Evolutionary conservation across 2,329 filamentous ascomycete species (phyloP).

Genomic region (Colletotrichum sp.): DNA sequence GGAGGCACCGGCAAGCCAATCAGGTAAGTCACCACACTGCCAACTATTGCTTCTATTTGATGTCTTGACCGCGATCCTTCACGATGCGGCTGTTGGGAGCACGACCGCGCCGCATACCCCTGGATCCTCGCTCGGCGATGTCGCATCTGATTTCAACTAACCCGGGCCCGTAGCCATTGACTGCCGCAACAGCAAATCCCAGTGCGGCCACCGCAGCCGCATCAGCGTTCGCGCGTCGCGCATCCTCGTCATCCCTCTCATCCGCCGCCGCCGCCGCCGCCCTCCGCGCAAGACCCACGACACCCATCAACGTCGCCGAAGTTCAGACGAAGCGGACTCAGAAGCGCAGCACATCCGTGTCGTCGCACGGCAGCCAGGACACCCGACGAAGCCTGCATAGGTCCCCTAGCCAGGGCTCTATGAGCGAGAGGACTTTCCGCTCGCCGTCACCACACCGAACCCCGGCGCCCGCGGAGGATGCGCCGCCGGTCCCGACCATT

Average conservation of each 20-base stretch:
- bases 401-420: constrained; percentile 76
- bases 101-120: neutral
- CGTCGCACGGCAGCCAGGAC: constrained; percentile 64
- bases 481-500: constrained; percentile 79
- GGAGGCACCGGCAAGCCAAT: constrained; percentile 52
- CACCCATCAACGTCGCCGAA: constrained; percentile 80
- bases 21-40: constrained; percentile 40
- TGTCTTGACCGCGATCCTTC: neutral
- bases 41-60: neutral
- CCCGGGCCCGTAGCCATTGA: constrained; percentile 58
- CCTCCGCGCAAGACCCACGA: constrained; percentile 76
- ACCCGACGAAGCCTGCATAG: constrained; percentile 61
- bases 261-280: constrained; percentile 87
- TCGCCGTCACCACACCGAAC: constrained; percentile 60
- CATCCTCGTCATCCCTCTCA: constrained; percentile 73
- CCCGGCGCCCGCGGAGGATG: constrained; percentile 45
- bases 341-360: constrained; percentile 74
- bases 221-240: constrained; percentile 77
- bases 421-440: constrained; percentile 89
- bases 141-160: constrained; percentile 14
- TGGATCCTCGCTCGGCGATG: constrained; percentile 22
- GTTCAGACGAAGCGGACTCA: constrained; percentile 87
- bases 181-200: constrained; percentile 68
- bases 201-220: constrained; percentile 81
- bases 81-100: neutral